Evolutionary conservation across 2,329 filamentous ascomycete genomes (phyloP), one percentile per base, ranked within the genome.

Genomic region (Alternaria incomplexa): DNA sequence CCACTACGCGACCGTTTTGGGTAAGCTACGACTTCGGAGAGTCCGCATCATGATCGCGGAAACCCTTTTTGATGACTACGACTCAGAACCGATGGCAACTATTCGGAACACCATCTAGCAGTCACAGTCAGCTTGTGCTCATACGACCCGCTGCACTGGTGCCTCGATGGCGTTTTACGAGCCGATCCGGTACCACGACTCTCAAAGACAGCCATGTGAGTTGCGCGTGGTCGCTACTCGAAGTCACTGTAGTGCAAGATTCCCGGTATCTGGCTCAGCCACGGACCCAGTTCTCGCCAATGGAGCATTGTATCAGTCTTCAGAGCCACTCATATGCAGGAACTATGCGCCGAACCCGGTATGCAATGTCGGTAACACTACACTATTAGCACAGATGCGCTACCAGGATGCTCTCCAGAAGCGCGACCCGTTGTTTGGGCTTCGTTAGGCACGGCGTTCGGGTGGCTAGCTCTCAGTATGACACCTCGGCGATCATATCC

Each of bases 201-300:
- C 71, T 77, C 75, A 79, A 67, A 68, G 56, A 53, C 67, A 69
- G 65, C 73, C 75, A 77, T 76, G 73, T 71, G 69, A 69, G 56
- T 46, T 63, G 61, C 70, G 68, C 69, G 68, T 73, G 71, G 70
- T 70, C 65, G 66, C 65, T 71, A 64, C 61, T 60, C 44, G 43
- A 46, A 62, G 64, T 64, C 62, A 67, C 57, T 26, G 68, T 68
- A 17, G 67, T 68, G 73, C 73, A 64, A 32, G 56, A 13, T 47
- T 48, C 60, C 62, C 57, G 43, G 60, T 55, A 63, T 63, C 51
- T 67, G 54, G 56, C 40, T 62, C 50, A 63, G 53, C 54, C 61
- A 56, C 55, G 26, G 43, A 43, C 30, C 11, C n/a, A 45, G 28
- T 45, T 22, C 15, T 5, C 55, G 43, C 58, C 53, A 64, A 69